A percentile compares a stretch with the other conserved stretches of the same genome.
Evolutionary conservation across 208 protist species (phyloP).

Genomic region (Trypanosoma brucei): DNA sequence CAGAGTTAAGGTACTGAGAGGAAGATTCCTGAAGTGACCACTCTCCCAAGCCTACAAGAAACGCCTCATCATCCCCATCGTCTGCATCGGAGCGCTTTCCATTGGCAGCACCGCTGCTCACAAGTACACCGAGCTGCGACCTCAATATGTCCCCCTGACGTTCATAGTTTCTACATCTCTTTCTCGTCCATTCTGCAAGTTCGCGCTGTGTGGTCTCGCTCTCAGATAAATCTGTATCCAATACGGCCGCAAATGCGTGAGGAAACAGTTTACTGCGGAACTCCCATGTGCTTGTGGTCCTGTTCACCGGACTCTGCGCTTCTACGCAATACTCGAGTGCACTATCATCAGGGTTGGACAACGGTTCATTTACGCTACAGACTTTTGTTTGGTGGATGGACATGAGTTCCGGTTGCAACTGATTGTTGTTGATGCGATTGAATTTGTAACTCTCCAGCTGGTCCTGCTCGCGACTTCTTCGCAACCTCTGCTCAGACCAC

Average conservation of each 20-base stretch:
- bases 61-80: constrained; percentile 9
- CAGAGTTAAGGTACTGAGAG: constrained; percentile 23
- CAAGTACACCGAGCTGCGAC: constrained; percentile 2
- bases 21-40: constrained; percentile 43
- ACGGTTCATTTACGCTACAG: constrained; percentile 32
- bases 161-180: not conserved
- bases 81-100: not conserved
- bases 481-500: too few species aligned
- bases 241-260: constrained; percentile 33
- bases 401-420: not conserved
- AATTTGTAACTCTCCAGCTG: too few species aligned
- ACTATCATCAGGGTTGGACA: constrained; percentile 43
- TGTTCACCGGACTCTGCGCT: constrained; percentile 29
- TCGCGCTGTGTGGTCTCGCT: constrained; percentile 15
- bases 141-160: not conserved
- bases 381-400: constrained; percentile 33
- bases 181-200: constrained; percentile 31
- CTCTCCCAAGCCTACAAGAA: constrained; percentile 57
- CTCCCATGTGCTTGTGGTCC: constrained; percentile 45
- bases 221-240: constrained; percentile 39
- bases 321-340: constrained; percentile 58
- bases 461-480: too few species aligned
- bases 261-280: constrained; percentile 36
- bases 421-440: too few species aligned
- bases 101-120: not conserved